Evolutionary conservation across 139 green algal species (phyloP), one percentile per base, ranked within the genome.

Genomic region (Spirogloea muscicola): DNA sequence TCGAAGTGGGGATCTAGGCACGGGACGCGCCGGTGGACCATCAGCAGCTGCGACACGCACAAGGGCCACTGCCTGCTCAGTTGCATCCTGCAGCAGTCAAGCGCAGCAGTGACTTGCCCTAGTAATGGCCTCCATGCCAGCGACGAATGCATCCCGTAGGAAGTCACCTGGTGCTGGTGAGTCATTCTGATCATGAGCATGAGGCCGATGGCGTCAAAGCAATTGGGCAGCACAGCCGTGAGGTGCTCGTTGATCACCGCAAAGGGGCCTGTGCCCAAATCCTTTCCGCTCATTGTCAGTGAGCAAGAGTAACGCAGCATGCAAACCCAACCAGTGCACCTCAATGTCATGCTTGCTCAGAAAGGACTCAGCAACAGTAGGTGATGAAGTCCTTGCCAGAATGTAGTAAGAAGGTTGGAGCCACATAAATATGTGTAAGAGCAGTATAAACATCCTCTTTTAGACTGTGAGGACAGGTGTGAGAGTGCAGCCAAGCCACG

Each of bases 111-210:
- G 46, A 55, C 21, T 21, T 21, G n/a, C n/a, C n/a, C 46, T 31
- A n/a, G 46, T 21, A 43, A 21, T 62, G 10, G 7, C 6, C 10
- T 59, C 13, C 52, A 34, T 63, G 52, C n/a, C 52, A 63, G 18
- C 10, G 18, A 63, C 52, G 16, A 9, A 63, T n/a, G 9, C 52
- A n/a, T 63, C 27, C 18, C 31, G 9, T 18, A 18, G 9, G n/a
- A 40, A 31, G 16, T 18, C 9, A 75, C 46, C 63, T 87, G 86
- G 74, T 96, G 89, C 74, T 91, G 86, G 48, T 89, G 82, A 72
- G 93, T 97, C 40, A 98, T 86, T 29, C 91, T 86, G 67, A 98
- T 96, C 88, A 97, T 96, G 1, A 98, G 84, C 82, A 98, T 85
- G 29, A 97, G 48, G 27, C 86, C 89, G 16, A 98, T 60, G 36